These are phyloP conservation scores for Backusella mclennaniae DNA, from an alignment of 192 early-diverging fungal genomes.

Conservation along the genomic window DNA sequence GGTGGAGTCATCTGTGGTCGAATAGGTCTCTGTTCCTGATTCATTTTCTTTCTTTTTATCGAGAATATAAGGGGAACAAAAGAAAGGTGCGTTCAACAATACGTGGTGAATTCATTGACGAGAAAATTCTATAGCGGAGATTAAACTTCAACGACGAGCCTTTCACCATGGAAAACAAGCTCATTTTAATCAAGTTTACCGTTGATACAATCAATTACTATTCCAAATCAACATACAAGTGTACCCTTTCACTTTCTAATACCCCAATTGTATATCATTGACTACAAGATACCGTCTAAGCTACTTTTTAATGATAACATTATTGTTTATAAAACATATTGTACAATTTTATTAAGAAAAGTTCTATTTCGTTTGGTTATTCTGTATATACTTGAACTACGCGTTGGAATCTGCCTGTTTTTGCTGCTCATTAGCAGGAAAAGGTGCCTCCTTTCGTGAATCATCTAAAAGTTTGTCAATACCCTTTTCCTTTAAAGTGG, in stretches of 20 bases:
- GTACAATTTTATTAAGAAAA: neutral
- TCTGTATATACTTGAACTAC: neutral
- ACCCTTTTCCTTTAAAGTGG: slow-evolving; percentile 78
- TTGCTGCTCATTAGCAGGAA: slow-evolving; percentile 29
- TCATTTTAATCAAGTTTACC: too few species aligned
- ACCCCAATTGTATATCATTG: too few species aligned
- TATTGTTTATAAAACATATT: neutral
- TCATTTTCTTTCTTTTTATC: neutral
- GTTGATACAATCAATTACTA: too few species aligned
- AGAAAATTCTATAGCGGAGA: neutral
- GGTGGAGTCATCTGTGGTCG: neutral
- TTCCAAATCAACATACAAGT: too few species aligned
- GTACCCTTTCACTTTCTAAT: too few species aligned
- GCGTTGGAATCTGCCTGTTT: neutral
- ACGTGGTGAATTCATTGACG: neutral
- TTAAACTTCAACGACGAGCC: neutral
- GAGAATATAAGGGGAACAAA: neutral
- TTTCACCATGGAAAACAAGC: too few species aligned
- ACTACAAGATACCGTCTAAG: too few species aligned
- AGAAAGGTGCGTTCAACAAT: neutral
- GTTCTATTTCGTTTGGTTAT: neutral
- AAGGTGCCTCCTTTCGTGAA: slow-evolving; percentile 76
- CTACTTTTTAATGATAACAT: too few species aligned
- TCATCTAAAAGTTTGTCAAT: slow-evolving; percentile 83
- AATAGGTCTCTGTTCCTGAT: slow-evolving; percentile 4